Evolutionary conservation across 192 early-diverging fungal species (phyloP), one percentile per base, ranked within the genome.

Genomic region (Podila horticola): DNA sequence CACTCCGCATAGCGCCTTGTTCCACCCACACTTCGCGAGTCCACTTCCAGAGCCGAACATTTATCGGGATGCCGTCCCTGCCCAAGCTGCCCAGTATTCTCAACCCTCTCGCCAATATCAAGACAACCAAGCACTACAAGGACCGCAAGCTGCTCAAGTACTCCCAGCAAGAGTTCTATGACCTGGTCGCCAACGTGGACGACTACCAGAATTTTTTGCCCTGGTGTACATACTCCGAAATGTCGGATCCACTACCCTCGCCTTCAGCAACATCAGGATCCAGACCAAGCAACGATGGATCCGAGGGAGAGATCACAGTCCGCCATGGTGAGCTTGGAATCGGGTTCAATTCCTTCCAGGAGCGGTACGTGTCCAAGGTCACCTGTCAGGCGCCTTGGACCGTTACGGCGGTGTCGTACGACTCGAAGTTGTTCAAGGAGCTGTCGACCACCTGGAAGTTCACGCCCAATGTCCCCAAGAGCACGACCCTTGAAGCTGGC

Each of bases 191-290:
- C 15, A 94, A 96, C 84, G 91, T 97, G 7, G 88, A 92, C 62
- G 85, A 91, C 28, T 98, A 98, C 83, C 69, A 89, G 41, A 79
- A 86, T 41, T 98, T 96, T 86, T 86, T 98, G 62, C 97, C 95
- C 6, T 93, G 91, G 89, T 95, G 94, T 79, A 89, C 88, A 8
- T 72, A 75, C 62, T 94, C 94, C 5, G 65, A 74, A 68, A 88
- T 94, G 57, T 73, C 93, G 68, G 68, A 79, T 36, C 59, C 87
- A 29, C 34, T 67, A 20, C 62, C 75, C 26, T 30, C 41, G 13
- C 50, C 5, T 20, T 20, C 9, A 17, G 17, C 30, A 22, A 22
- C 13, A 58, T 26, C 34, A 41, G 26, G 29, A 22, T 26, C 24
- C 3, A 41, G 26, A 29, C 19, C 26, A 30, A 72, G 55, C 13